Conservation (phyloP, 345 rosid species). For the Pugionium dolabratum region DNA sequence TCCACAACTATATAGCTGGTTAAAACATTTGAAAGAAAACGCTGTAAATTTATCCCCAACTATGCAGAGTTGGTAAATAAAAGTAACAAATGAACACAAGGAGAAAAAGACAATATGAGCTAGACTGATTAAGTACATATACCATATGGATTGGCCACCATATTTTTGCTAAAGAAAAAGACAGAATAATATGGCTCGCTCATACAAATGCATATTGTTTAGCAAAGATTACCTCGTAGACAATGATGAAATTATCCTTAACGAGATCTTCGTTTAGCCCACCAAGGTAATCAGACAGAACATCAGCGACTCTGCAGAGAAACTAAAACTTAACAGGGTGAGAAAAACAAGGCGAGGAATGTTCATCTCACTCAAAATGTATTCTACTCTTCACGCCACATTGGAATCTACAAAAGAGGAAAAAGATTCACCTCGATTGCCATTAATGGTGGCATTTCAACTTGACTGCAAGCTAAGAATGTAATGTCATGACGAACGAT, state of each 20-base stretch:
- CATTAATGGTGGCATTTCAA: conserved; percentile 97
- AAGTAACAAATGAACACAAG: conserved; percentile 2
- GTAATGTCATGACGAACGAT: conserved; percentile 81
- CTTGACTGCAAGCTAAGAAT: conserved; percentile 89
- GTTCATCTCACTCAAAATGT: background rate
- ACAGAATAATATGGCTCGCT: background rate
- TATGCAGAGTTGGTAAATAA: background rate
- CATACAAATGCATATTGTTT: background rate
- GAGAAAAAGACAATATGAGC: conserved; percentile 2
- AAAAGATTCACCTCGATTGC: conserved; percentile 69
- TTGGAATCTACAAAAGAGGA: conserved; percentile 12
- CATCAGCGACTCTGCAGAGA: conserved; percentile 90
- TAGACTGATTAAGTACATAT: background rate
- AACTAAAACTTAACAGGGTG: conserved; percentile 54
- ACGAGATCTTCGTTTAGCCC: conserved; percentile 90
- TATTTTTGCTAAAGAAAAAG: background rate
- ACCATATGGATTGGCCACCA: background rate
- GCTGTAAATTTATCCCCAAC: background rate
- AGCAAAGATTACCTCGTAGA: conserved; percentile 69
- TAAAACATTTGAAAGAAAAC: background rate
- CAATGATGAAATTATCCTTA: conserved; percentile 94
- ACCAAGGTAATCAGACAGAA: conserved; percentile 84
- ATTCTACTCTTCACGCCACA: background rate
- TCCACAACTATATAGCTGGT: background rate
- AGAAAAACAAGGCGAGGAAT: conserved; percentile 11